Conservation (phyloP, 371 early-diverging fungal genomes). For the Apophysomyces variabilis region DNA sequence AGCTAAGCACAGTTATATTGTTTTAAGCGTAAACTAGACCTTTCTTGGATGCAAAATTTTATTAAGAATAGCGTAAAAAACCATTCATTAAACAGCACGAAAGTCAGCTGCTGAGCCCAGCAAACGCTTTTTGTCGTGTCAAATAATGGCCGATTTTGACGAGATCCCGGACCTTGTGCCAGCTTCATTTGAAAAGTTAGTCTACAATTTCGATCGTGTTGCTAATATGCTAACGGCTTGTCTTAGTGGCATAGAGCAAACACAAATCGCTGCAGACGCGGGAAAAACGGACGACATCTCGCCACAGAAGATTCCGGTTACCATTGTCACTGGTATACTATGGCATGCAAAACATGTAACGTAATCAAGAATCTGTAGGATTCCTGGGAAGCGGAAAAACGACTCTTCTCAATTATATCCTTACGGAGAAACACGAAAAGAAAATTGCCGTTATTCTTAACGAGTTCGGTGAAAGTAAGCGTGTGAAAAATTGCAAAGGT, state of each 20-base stretch:
- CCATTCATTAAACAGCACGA: background rate
- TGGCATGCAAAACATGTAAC: background rate
- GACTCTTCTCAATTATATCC: conserved; percentile 87
- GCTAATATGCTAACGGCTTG: background rate
- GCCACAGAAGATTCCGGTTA: conserved; percentile 69
- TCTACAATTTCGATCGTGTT: background rate
- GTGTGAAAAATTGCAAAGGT: background rate
- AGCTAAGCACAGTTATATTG: too few species aligned
- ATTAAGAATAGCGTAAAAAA: too few species aligned
- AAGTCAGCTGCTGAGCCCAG: background rate
- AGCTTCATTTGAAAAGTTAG: conserved; percentile 25
- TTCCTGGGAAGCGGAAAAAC: conserved; percentile 96
- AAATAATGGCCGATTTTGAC: conserved; percentile 39
- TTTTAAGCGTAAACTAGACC: too few species aligned
- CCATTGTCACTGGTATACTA: conserved; percentile 66
- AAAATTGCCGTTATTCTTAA: conserved; percentile 95
- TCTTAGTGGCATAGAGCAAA: conserved; percentile 1
- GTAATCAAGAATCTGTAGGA: conserved; percentile 42
- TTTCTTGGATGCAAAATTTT: too few species aligned
- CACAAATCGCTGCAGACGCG: background rate
- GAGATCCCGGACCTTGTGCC: conserved; percentile 64
- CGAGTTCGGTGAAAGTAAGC: conserved; percentile 78
- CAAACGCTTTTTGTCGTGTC: background rate
- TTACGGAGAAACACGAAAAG: conserved; percentile 91
- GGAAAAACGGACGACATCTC: conserved; percentile 8